phyloP scores from a whole-genome alignment of 208 protist genomes.

The Spongospora subterranea region DNA sequence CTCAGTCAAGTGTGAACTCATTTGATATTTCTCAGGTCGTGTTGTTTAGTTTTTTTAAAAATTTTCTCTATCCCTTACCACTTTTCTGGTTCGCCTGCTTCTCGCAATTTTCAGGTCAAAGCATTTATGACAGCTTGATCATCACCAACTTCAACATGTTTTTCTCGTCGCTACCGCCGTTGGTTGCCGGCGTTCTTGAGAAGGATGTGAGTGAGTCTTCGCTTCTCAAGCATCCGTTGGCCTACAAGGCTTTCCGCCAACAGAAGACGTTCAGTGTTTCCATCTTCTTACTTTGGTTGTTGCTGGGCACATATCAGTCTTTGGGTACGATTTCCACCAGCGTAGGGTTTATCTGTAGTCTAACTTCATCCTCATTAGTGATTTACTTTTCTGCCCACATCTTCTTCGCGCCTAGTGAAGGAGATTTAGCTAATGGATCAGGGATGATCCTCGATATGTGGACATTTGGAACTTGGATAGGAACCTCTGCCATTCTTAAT shows the following conservation, averaged over 20 bases:
- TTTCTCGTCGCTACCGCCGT: slow-evolving; percentile 51
- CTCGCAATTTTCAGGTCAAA: slow-evolving; percentile 33
- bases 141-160: slow-evolving; percentile 64
- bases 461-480: slow-evolving; percentile 52
- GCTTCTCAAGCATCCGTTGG: slow-evolving; percentile 56
- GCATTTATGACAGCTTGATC: slow-evolving; percentile 59
- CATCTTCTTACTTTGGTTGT: slow-evolving; percentile 38
- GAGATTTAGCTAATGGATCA: neutral
- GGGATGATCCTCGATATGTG: slow-evolving; percentile 33
- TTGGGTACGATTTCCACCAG: neutral
- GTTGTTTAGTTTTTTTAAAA: slow-evolving; percentile 61
- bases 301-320: neutral
- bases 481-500: neutral
- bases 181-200: slow-evolving; percentile 58
- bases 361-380: neutral
- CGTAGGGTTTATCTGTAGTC: neutral
- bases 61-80: slow-evolving; percentile 45
- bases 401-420: neutral
- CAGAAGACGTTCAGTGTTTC: neutral
- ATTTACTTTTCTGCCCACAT: slow-evolving; percentile 7
- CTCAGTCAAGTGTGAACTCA: neutral
- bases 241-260: slow-evolving; percentile 39
- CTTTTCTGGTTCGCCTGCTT: slow-evolving; percentile 47
- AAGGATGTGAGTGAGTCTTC: slow-evolving; percentile 42
- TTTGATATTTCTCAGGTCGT: slow-evolving; percentile 37